Evolutionary conservation across 139 green algal species (phyloP), one percentile per base, ranked within the genome.

Genomic region (Chlorella vulgaris): DNA sequence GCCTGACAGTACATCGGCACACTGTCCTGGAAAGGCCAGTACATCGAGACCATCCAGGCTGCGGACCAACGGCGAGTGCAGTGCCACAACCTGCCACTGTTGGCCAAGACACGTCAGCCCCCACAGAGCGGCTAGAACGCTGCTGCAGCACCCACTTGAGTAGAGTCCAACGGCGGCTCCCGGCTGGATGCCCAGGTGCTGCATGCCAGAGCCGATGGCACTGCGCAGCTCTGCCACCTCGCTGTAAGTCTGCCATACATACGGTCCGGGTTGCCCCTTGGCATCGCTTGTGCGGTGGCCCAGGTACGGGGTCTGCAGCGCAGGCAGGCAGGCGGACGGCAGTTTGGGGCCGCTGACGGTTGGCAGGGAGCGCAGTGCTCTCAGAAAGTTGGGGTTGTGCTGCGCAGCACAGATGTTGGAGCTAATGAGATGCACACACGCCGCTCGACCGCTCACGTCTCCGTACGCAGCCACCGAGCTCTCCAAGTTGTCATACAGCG

Each of bases 401-500:
- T n/a, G n/a, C n/a, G n/a, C n/a, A n/a, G n/a, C n/a, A n/a, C n/a
- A n/a, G 26, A 68, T 61, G 50, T 33, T n/a, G 10, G 68, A 29
- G 29, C 82, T n/a, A n/a, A n/a, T n/a, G n/a, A n/a, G n/a, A n/a
- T n/a, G n/a, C n/a, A n/a, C n/a, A n/a, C n/a, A n/a, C n/a, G n/a
- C n/a, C n/a, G n/a, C n/a, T n/a, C n/a, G n/a, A n/a, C n/a, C n/a
- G n/a, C n/a, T 80, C 68, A 97, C 92, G 65, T 97, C 87, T 18
- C 91, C 84, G 65, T 91, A 95, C 19, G 86, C 87, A 0, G 82
- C 71, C 0, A 96, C 79, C 63, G 71, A 87, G 53, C 76, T 88
- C 86, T 98, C 96, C 68, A 96, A 88, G 69, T 93, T 93, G 88
- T 99, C 96, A 70, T 98, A 93, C 28, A 98, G 87, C 7, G 95